Percentiles rank a stretch among this genome's conserved stretches.
Conservation (phyloP, 192 early-diverging fungal species). For the Radiomyces spectabilis region DNA sequence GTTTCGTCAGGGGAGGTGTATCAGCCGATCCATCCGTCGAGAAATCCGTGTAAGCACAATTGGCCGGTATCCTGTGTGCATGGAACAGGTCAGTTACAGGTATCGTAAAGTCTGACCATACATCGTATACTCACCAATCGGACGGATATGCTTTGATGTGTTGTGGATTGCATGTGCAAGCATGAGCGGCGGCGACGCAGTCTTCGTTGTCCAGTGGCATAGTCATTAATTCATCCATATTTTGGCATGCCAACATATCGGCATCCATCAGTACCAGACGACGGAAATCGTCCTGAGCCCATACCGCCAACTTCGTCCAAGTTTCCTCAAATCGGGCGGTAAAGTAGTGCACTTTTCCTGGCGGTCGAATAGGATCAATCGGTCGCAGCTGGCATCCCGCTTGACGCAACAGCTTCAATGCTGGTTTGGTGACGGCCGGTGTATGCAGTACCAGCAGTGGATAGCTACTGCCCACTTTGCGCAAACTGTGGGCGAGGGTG, state of each 20-base stretch:
- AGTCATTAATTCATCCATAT: slow-evolving; percentile 62
- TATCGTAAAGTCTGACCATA: slow-evolving; percentile 9
- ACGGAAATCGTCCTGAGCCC: slow-evolving; percentile 47
- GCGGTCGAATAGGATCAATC: slow-evolving; percentile 16
- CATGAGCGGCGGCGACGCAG: slow-evolving; percentile 35
- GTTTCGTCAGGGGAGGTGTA: neutral
- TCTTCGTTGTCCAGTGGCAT: slow-evolving; percentile 13
- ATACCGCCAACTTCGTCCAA: slow-evolving; percentile 66
- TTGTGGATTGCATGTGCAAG: slow-evolving; percentile 41
- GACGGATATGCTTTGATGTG: slow-evolving; percentile 27
- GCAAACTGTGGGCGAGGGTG: neutral
- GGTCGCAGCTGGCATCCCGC: slow-evolving; percentile 4
- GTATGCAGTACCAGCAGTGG: slow-evolving; percentile 30
- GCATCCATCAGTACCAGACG: slow-evolving; percentile 60
- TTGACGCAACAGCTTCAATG: neutral
- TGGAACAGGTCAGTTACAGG: neutral
- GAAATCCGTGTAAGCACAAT: slow-evolving; percentile 29
- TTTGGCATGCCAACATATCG: slow-evolving; percentile 54
- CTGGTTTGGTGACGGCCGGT: neutral
- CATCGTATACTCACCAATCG: slow-evolving; percentile 21
- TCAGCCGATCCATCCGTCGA: slow-evolving; percentile 2
- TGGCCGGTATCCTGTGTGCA: slow-evolving; percentile 29
- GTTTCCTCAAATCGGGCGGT: slow-evolving; percentile 18
- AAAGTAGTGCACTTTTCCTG: slow-evolving; percentile 9
- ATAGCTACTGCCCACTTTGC: slow-evolving; percentile 4